These are phyloP conservation scores for Coemansia guatemalensis DNA, from an alignment of 192 early-diverging fungal species.

Conservation along the genomic window DNA sequence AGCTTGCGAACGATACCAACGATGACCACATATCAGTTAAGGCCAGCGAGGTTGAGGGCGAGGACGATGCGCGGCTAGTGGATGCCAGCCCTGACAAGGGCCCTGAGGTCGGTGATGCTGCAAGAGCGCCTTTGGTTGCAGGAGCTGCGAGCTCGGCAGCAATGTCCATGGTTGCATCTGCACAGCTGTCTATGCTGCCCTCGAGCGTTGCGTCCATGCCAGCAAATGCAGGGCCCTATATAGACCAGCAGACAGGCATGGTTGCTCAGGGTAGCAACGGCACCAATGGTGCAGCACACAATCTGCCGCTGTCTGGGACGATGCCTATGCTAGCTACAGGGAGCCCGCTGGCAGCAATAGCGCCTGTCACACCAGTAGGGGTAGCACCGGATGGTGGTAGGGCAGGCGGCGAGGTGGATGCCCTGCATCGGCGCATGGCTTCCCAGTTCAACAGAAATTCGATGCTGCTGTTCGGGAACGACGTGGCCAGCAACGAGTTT, in stretches of 20 bases:
- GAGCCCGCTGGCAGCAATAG: conserved; percentile 10
- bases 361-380: background rate
- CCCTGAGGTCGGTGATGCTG: background rate
- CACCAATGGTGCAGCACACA: conserved; percentile 4
- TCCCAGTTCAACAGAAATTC: conserved; percentile 23
- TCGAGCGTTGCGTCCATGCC: background rate
- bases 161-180: conserved; percentile 16
- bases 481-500: conserved; percentile 48
- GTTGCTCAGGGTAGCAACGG: background rate
- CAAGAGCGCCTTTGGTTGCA: background rate
- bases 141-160: conserved; percentile 5
- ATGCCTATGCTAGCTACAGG: conserved; percentile 11
- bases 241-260: conserved; percentile 2
- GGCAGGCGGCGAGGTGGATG: background rate
- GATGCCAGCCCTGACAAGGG: background rate
- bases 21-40: conserved; percentile 8
- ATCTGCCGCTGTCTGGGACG: conserved; percentile 7
- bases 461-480: conserved; percentile 39
- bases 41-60: background rate
- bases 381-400: background rate
- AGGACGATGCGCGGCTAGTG: background rate
- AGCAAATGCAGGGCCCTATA: background rate
- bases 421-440: background rate
- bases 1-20: conserved; percentile 26
- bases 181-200: conserved; percentile 5